Evolutionary conservation across 2,329 filamentous ascomycete species (phyloP).

Genomic region (Neocatenulostroma microsporum): DNA sequence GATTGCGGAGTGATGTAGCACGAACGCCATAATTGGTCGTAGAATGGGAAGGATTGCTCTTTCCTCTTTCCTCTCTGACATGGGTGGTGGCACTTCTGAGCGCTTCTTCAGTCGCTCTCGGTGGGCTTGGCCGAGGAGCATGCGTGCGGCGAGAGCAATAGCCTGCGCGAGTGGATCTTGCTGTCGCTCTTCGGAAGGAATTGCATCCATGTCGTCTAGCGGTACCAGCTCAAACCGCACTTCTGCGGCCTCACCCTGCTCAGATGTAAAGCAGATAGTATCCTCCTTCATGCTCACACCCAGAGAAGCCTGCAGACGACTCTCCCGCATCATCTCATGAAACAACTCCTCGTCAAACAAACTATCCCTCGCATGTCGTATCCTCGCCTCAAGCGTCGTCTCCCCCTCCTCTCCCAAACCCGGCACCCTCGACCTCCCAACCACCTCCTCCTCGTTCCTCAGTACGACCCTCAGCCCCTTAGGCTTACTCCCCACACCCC

Average conservation of each 20-base stretch:
- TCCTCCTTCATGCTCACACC: constrained; percentile 56
- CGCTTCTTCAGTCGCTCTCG: constrained; percentile 63
- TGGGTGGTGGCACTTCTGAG: constrained; percentile 54
- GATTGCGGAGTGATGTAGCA: constrained; percentile 42
- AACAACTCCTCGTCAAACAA: constrained; percentile 81
- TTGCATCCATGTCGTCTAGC: constrained; percentile 40
- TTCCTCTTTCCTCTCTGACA: constrained; percentile 43
- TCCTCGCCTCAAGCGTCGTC: constrained; percentile 56
- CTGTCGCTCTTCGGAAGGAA: constrained; percentile 7
- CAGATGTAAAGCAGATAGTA: constrained; percentile 28
- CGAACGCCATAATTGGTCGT: constrained; percentile 48
- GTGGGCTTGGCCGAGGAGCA: constrained; percentile 73
- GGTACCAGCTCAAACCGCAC: constrained; percentile 62
- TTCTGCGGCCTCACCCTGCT: constrained; percentile 43
- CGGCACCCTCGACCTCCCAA: constrained; percentile 46
- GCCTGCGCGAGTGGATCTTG: constrained; percentile 52
- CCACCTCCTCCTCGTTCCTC: constrained; percentile 48
- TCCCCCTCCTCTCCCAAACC: constrained; percentile 39
- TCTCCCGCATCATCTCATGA: constrained; percentile 79
- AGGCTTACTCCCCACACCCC: constrained; percentile 47
- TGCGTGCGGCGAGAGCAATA: constrained; percentile 59
- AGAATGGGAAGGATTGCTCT: constrained; percentile 50
- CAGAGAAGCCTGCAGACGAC: constrained; percentile 62
- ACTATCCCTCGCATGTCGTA: constrained; percentile 68
- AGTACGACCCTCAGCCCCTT: constrained; percentile 62